Base-by-base conservation (phyloP, 805 yeast genomes). In the Hanseniaspora lachancei region DNA sequence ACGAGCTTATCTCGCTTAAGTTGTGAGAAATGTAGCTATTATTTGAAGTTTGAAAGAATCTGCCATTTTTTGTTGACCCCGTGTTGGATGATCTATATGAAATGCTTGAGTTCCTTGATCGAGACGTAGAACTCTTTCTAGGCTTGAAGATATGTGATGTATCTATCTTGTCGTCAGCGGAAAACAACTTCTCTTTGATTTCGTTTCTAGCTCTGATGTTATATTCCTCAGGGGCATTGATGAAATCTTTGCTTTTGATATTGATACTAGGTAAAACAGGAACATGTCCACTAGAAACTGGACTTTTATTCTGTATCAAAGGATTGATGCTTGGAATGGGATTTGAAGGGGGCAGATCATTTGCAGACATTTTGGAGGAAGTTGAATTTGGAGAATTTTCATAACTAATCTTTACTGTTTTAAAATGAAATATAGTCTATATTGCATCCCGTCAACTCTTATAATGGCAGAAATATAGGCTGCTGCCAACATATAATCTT, bases 141-240 rank as follows among this genome's bases (percentile, higher is more conserved):
- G 56, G 56, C 12, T 53, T 53, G 29, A 46, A 53, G 12, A 53
- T 38, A 20, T 41, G 24, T 7, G 35, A 10, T 13, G 27, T 36
- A 20, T 42, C 47, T 5, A 32, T 40, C n/a, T 23, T 42, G 35
- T 41, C 47, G 7, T 41, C 48, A 23, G 18, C 18, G 21, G 42
- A 24, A 27, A 65, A 57, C 29, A 68, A 57, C 39, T 66, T 60
- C 47, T 65, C 65, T 40, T 64, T 64, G 54, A 68, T 68, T 48
- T 67, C 70, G 47, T 62, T 62, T 58, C 72, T 64, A 7, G 71
- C 71, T 52, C 71, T 63, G 32, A 65, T 63, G 12, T 68, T 64
- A 56, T 66, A 68, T 47, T 68, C 70, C 32, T 64, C 62, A 20
- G 71, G 71, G 2, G 70, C 66, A 58, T 62, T 67, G 32, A 68